These are phyloP conservation scores for Mycena amicta DNA, from an alignment of 768 basidiomycete genomes.

Conservation along the genomic window DNA sequence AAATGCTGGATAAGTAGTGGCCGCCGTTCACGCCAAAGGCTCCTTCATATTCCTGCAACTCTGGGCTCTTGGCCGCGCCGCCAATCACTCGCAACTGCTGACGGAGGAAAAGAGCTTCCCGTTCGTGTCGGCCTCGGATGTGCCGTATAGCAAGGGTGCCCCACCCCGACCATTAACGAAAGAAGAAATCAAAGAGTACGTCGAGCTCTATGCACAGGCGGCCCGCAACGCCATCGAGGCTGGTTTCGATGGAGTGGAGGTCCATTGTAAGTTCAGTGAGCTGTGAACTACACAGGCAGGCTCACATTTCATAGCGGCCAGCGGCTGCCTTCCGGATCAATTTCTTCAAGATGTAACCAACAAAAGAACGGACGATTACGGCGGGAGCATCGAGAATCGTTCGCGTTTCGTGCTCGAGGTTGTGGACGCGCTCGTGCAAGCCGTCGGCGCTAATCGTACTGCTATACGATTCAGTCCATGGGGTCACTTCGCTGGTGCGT, in stretches of 20 bases:
- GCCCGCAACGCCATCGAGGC: slow-evolving; percentile 49
- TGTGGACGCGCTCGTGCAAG: slow-evolving; percentile 43
- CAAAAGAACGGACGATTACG: slow-evolving; percentile 56
- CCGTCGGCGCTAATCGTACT: slow-evolving; percentile 46
- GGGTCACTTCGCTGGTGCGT: slow-evolving; percentile 35
- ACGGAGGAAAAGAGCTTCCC: slow-evolving; percentile 24
- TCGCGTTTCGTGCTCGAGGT: slow-evolving; percentile 51
- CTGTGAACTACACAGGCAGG: too few relatives aligned
- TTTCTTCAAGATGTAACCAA: slow-evolving; percentile 49
- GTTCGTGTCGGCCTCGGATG: slow-evolving; percentile 29
- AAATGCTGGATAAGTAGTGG: slow-evolving; percentile 31
- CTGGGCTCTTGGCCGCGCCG: slow-evolving; percentile 52
- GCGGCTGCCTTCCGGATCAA: slow-evolving; percentile 47
- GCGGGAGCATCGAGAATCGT: slow-evolving; percentile 52
- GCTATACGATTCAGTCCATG: slow-evolving; percentile 49
- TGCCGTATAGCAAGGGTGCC: slow-evolving; percentile 15
- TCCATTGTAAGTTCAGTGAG: slow-evolving; percentile 21
- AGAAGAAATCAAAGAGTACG: slow-evolving; percentile 43
- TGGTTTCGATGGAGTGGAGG: slow-evolving; percentile 55
- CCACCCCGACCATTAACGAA: slow-evolving; percentile 39
- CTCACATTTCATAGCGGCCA: slow-evolving; percentile 25
- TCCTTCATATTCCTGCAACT: slow-evolving; percentile 50
- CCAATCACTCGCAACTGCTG: slow-evolving; percentile 21
- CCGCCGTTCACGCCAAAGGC: slow-evolving; percentile 45
- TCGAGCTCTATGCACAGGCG: slow-evolving; percentile 43